A percentile compares a stretch with the other conserved stretches of the same genome.
Conservation (phyloP, 495 filamentous ascomycete genomes). For the Talaromyces stipitatus region DNA sequence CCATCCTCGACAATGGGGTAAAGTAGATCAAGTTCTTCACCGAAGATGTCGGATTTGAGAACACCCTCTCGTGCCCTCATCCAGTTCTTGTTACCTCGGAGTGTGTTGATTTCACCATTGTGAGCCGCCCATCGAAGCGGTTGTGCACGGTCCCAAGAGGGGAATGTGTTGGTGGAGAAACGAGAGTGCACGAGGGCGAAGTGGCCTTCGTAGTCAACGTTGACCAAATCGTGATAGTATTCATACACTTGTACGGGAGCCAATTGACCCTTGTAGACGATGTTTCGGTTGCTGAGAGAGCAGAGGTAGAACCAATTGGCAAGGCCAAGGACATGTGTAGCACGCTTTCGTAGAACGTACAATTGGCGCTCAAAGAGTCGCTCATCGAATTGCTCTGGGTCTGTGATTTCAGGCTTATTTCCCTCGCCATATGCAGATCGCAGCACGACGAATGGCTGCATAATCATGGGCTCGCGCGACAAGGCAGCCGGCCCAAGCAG, state of each 20-base stretch:
- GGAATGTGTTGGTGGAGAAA: constrained; percentile 99
- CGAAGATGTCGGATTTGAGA: constrained; percentile 87
- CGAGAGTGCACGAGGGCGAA: constrained; percentile 97
- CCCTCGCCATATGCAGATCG: constrained; percentile 79
- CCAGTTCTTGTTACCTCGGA: constrained; percentile 99
- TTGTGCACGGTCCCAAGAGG: constrained; percentile 97
- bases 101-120: constrained; percentile 98
- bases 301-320: constrained; percentile 99
- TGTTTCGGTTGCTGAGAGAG: constrained; percentile 96
- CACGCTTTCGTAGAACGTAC: constrained; percentile 89
- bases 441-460: constrained; percentile 94
- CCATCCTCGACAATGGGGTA: constrained; percentile 97
- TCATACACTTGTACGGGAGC: constrained; percentile 97
- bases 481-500: constrained; percentile 89
- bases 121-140: constrained; percentile 96
- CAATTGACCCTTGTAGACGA: constrained; percentile 98
- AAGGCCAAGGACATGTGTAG: constrained; percentile 87
- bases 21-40: constrained; percentile 81
- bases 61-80: constrained; percentile 97
- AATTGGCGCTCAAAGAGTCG: constrained; percentile 86
- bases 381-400: constrained; percentile 75
- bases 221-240: constrained; percentile 97
- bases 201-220: constrained; percentile 95
- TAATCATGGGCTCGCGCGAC: constrained; percentile 87
- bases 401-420: constrained; percentile 70